A percentile compares a stretch with the other conserved stretches of the same genome.
These are phyloP conservation scores for Byssoonygena ceratinophila DNA, from an alignment of 2,329 filamentous ascomycete genomes.

Conservation along the genomic window DNA sequence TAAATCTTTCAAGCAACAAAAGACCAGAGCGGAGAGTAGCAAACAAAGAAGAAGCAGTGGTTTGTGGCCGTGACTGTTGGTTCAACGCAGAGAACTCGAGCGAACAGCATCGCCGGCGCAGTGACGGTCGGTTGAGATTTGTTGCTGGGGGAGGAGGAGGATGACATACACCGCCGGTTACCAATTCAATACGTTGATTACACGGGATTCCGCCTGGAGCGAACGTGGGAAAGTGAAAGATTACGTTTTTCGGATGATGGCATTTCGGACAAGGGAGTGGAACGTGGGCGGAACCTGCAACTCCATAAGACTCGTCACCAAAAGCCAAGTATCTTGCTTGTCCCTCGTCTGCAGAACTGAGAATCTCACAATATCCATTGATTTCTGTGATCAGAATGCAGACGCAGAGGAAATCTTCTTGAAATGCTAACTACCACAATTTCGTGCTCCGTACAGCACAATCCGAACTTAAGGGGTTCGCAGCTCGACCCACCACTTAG, in stretches of 20 bases:
- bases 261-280: neutral
- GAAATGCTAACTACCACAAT: too few relatives aligned
- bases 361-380: neutral
- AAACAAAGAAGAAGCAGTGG: neutral
- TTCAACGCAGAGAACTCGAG: too few relatives aligned
- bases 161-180: neutral
- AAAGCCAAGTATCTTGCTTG: neutral
- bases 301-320: conserved; percentile 4
- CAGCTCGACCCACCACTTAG: too few relatives aligned
- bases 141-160: neutral
- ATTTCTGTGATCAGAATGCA: too few relatives aligned
- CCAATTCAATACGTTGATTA: too few relatives aligned
- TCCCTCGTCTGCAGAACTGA: neutral
- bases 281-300: conserved; percentile 6
- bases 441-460: too few relatives aligned
- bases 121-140: neutral
- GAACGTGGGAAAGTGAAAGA: neutral
- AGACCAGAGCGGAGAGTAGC: neutral
- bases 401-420: too few relatives aligned
- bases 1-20: neutral
- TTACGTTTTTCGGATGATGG: neutral
- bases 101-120: neutral
- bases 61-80: too few relatives aligned
- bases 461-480: too few relatives aligned
- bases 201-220: too few relatives aligned